Conservation (phyloP, 352 stramenopile genomes). For the Phytophthora hibernalis region DNA sequence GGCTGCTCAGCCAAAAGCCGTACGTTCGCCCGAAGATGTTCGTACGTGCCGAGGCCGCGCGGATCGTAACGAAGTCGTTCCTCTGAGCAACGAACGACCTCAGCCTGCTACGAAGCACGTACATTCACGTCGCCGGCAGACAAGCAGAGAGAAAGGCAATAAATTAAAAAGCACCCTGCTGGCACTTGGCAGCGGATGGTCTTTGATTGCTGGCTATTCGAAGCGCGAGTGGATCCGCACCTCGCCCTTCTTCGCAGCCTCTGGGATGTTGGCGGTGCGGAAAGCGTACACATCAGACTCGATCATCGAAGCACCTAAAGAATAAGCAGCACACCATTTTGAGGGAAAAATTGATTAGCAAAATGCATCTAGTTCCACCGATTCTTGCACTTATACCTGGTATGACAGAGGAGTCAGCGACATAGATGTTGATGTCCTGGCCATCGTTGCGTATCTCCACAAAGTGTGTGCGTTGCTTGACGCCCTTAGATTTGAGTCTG, state of each 20-base stretch:
- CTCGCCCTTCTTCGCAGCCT: slow-evolving; percentile 48
- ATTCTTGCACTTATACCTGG: slow-evolving; percentile 38
- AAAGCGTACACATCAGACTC: slow-evolving; percentile 85
- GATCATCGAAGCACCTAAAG: slow-evolving; percentile 44
- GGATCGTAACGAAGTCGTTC: slow-evolving; percentile 85
- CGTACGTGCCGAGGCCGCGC: slow-evolving; percentile 78
- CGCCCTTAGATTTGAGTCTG: slow-evolving; percentile 80
- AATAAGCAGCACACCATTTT: slow-evolving; percentile 15
- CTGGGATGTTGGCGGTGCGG: slow-evolving; percentile 50
- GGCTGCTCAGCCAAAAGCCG: slow-evolving; percentile 85
- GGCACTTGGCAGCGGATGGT: slow-evolving; percentile 18
- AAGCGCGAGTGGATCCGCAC: slow-evolving; percentile 80
- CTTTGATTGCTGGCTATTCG: slow-evolving; percentile 45
- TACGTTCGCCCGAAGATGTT: slow-evolving; percentile 88
- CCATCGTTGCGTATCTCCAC: slow-evolving; percentile 71
- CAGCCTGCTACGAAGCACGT: background rate
- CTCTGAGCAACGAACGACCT: slow-evolving; percentile 37
- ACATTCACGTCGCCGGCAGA: slow-evolving; percentile 1
- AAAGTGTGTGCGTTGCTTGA: slow-evolving; percentile 87
- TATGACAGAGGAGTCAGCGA: slow-evolving; percentile 78
- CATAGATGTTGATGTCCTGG: slow-evolving; percentile 76
- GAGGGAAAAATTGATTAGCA: slow-evolving; percentile 5
- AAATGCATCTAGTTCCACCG: background rate
- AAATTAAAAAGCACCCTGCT: slow-evolving; percentile 41
- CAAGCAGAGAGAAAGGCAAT: slow-evolving; percentile 29